These are phyloP conservation scores for Penicillium sp. DNA, from an alignment of 2,329 filamentous ascomycete genomes.

Conservation along the genomic window DNA sequence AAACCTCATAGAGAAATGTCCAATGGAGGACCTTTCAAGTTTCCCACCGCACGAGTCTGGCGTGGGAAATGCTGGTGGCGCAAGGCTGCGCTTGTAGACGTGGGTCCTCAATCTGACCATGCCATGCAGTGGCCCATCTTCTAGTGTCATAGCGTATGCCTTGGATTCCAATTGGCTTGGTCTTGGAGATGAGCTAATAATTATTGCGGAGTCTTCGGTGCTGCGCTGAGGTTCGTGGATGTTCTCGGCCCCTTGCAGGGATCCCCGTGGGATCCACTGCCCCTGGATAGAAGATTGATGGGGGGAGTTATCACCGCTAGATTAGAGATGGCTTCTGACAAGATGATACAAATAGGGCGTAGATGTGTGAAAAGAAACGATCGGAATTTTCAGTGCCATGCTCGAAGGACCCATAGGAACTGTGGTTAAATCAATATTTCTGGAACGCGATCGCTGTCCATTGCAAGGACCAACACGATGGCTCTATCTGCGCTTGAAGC, in stretches of 20 bases:
- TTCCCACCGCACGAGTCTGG: background rate
- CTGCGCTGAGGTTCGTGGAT: background rate
- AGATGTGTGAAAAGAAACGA: too few species aligned
- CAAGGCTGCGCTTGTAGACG: background rate
- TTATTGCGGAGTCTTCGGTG: background rate
- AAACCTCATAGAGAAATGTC: background rate
- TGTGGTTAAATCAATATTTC: background rate
- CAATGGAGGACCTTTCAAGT: background rate
- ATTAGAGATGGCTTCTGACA: background rate
- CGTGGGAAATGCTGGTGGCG: background rate
- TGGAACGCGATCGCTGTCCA: background rate
- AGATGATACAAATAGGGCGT: background rate
- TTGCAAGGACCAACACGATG: background rate
- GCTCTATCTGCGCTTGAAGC: background rate
- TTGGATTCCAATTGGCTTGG: background rate
- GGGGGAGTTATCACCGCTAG: background rate
- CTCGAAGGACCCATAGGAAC: too few species aligned
- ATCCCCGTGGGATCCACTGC: background rate
- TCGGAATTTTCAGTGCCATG: too few species aligned
- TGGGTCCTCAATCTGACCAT: background rate
- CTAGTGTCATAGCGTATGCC: background rate
- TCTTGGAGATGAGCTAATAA: background rate
- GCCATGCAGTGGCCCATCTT: background rate
- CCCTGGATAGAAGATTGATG: background rate
- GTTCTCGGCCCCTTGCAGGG: constrained; percentile 5